phyloP scores from a whole-genome alignment of 1,284 basidiomycete genomes.

The Tetrapyrgos nigripes region DNA sequence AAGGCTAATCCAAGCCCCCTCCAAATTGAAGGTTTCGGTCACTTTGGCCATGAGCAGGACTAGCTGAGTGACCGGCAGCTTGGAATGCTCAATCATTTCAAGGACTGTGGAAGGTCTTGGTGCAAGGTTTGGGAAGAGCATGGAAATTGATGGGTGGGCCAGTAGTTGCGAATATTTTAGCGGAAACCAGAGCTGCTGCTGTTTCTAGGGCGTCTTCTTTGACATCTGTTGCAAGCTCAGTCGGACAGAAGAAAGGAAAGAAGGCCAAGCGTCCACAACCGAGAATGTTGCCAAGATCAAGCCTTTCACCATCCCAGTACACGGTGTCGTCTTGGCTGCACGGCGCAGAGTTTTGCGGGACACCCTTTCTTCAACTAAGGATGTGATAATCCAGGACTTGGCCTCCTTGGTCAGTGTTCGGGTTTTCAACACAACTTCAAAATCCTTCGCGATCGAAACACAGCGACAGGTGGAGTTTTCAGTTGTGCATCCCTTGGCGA shows the following conservation, averaged over 20 bases:
- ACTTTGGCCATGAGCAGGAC: too few relatives aligned
- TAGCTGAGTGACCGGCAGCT: too few relatives aligned
- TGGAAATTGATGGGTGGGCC: too few relatives aligned
- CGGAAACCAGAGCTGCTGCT: too few relatives aligned
- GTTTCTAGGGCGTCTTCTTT: slow-evolving; percentile 45
- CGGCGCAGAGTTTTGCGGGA: slow-evolving; percentile 59
- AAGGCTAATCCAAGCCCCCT: too few relatives aligned
- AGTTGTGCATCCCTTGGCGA: slow-evolving; percentile 67
- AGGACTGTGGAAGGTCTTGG: too few relatives aligned
- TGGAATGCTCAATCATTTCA: too few relatives aligned
- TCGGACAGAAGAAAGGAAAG: slow-evolving; percentile 31
- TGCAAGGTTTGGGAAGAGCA: too few relatives aligned
- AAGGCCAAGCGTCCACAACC: not conserved
- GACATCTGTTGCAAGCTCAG: not conserved
- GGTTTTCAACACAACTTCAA: slow-evolving; percentile 12
- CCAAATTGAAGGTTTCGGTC: too few relatives aligned
- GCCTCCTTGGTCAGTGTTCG: slow-evolving; percentile 39
- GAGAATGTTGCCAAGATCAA: not conserved
- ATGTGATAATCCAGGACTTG: slow-evolving; percentile 33
- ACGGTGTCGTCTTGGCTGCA: slow-evolving; percentile 69
- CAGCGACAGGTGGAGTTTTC: slow-evolving; percentile 43
- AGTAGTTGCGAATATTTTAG: too few relatives aligned
- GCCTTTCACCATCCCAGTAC: slow-evolving; percentile 59
- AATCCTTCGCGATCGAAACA: slow-evolving; percentile 20
- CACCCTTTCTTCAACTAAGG: slow-evolving; percentile 45